phyloP scores from a whole-genome alignment of 148 eudicot genomes.

The Rhododendron ovatum region DNA sequence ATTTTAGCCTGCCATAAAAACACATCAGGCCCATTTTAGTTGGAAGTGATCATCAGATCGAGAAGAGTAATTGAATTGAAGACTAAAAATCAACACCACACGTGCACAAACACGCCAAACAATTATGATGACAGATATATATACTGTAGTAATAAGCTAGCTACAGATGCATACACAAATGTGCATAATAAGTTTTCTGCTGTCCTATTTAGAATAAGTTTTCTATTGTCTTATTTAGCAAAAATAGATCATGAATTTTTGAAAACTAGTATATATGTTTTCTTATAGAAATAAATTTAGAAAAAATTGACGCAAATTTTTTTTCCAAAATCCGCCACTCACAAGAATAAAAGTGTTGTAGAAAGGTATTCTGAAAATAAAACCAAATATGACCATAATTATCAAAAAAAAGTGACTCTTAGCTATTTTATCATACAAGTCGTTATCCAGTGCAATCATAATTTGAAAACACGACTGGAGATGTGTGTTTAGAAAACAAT shows the following conservation, averaged over 20 bases:
- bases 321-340: background rate
- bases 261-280: background rate
- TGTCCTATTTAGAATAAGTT: background rate
- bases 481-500: background rate
- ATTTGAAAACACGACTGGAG: background rate
- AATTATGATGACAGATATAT: background rate
- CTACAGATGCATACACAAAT: no score
- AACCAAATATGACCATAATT: background rate
- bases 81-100: conserved; percentile 16
- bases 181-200: background rate
- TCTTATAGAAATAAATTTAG: background rate
- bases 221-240: background rate
- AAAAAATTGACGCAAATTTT: background rate
- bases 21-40: background rate
- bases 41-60: background rate
- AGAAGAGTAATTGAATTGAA: background rate
- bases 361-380: background rate
- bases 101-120: conserved; percentile 18
- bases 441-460: background rate
- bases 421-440: background rate
- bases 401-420: background rate
- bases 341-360: background rate
- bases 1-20: background rate
- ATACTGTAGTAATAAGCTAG: no score
- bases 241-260: background rate